Base-by-base conservation (phyloP, 2,329 filamentous ascomycete genomes). In the Beauveria brongniartii region DNA sequence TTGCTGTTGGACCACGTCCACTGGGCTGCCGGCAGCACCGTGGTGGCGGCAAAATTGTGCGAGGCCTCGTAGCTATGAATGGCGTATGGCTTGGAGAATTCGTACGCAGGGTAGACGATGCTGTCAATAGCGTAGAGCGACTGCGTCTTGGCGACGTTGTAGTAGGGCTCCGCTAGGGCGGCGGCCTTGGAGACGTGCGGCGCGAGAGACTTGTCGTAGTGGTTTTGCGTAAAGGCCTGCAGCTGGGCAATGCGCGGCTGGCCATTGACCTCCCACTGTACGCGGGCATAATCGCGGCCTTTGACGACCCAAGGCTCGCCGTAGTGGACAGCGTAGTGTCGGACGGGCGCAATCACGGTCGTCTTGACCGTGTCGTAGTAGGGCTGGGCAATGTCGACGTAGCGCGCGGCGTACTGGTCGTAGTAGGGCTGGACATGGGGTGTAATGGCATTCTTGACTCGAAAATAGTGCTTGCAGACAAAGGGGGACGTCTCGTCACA, bases 371-470 rank as follows among this genome's bases (percentile, higher is more conserved):
- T 77, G 20, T 83, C 69, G 70, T 88, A 88, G 74, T 97, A 96
- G 1, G 93, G 93, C 63, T 83, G 85, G 41, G 83, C 87, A 55
- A 84, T 77, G 43, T 92, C 82, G 64, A 96, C 84, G 70, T 97
- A 94, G 3, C 91, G 90, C 6, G 88, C 89, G 26, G 90, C 88
- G 69, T 97, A 96, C 62, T 83, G 74, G 66, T 93, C 78, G 74
- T 97, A 97, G 75, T 95, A 96, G 3, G 92, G 93, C 67, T 87
- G 81, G 37, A 95, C 69, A 72, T 93, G 88, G 3, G 94, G 94
- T 28, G 84, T 76, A 63, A 92, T 77, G 61, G 76, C 69, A 22
- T 80, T 74, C 80, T 86, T 77, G 78, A 85, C 67, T 75, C 85
- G 75, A 77, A 88, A 81, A 81, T 97, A 97, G 10, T 90, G 87